Evolutionary conservation across 2,329 filamentous ascomycete species (phyloP).

Genomic region (Paraconiothyrium brasiliense): DNA sequence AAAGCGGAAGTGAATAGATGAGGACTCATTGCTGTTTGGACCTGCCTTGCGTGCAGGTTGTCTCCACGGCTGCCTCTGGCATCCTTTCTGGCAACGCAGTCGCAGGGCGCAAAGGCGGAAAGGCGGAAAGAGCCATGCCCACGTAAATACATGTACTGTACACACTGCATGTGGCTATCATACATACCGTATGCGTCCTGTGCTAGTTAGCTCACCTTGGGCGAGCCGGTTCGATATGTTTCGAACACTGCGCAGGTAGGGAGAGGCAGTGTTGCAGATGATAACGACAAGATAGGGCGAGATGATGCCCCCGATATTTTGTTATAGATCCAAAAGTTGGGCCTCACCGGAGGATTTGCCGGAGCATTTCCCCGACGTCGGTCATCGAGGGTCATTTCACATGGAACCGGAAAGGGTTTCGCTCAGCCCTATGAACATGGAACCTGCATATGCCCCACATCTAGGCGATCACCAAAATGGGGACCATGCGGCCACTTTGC

Average conservation of each 20-base stretch:
- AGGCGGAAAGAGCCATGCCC: not conserved
- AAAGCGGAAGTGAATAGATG: not conserved
- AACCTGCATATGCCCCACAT: slow-evolving; percentile 27
- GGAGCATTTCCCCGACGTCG: slow-evolving; percentile 1
- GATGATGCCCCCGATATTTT: not conserved
- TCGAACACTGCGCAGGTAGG: not conserved
- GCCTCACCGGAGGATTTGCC: not conserved
- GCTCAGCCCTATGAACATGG: slow-evolving; percentile 27
- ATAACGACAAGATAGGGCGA: not conserved
- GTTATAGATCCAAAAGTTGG: not conserved
- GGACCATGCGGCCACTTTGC: slow-evolving; percentile 14
- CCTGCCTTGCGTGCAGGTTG: not conserved
- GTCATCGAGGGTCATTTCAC: slow-evolving; percentile 10
- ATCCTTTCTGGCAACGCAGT: not conserved
- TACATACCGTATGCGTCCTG: not conserved
- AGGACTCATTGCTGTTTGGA: not conserved
- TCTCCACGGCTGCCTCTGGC: not conserved
- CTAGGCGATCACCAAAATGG: slow-evolving; percentile 26
- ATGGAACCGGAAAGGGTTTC: slow-evolving; percentile 17
- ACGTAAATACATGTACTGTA: not conserved
- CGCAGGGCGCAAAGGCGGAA: not conserved
- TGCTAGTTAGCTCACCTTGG: not conserved
- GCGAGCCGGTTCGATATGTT: not conserved
- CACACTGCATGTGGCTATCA: not conserved
- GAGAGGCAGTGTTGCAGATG: not conserved